Evolutionary conservation across 169 alveolate genomes (phyloP).

Genomic region (Eimeria acervulina): DNA sequence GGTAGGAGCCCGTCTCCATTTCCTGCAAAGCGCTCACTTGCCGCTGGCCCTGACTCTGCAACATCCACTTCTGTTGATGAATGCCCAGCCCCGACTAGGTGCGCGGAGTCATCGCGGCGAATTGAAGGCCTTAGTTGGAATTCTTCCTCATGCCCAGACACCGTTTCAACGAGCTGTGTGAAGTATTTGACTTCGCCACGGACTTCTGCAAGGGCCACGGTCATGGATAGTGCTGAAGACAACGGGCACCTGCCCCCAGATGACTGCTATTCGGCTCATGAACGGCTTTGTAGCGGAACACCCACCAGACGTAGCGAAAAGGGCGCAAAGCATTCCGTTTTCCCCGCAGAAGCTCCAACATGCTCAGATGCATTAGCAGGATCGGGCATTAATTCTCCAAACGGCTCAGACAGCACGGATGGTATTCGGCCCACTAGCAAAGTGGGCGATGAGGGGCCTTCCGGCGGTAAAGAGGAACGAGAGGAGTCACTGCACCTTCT

Average conservation of each 20-base stretch:
- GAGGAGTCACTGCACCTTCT: conserved; percentile 58
- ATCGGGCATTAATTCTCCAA: not conserved
- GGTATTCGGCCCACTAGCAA: not conserved
- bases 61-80: conserved; percentile 1
- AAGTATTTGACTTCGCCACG: not conserved
- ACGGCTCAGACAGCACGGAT: conserved; percentile 8
- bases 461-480: not conserved
- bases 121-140: not conserved
- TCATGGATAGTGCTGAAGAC: not conserved
- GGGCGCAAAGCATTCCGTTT: not conserved
- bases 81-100: not conserved
- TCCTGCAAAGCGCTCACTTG: not conserved
- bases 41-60: not conserved
- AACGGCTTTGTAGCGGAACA: not conserved
- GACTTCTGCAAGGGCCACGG: not conserved
- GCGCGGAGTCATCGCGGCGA: not conserved
- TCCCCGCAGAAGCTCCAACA: not conserved
- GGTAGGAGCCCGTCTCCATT: conserved; percentile 41
- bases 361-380: conserved; percentile 14
- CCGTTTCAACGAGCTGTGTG: not conserved
- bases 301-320: conserved; percentile 22
- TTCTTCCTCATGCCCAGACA: conserved; percentile 6
- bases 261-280: conserved; percentile 12
- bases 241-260: conserved; percentile 34
- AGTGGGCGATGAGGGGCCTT: not conserved